Evolutionary conservation across 1,284 basidiomycete species (phyloP).

Genomic region (Trichosporon coremiiforme): DNA sequence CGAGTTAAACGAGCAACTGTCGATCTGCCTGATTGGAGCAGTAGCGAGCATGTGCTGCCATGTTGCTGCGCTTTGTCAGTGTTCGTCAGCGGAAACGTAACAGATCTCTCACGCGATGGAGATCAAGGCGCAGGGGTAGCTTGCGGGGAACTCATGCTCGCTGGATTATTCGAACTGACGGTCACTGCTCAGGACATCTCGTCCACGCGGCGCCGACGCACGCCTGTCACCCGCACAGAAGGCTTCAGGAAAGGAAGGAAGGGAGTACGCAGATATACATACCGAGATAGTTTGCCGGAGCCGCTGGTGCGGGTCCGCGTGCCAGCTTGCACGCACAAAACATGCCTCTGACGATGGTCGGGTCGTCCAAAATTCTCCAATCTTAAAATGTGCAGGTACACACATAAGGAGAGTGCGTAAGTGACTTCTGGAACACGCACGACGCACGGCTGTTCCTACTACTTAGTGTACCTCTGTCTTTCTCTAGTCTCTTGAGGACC

Average conservation of each 20-base stretch:
- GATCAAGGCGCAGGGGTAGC: not conserved
- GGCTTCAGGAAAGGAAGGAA: not conserved
- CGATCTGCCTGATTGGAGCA: not conserved
- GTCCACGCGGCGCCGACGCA: not conserved
- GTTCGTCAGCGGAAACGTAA: constrained; percentile 4
- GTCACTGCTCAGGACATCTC: not conserved
- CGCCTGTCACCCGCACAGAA: not conserved
- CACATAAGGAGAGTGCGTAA: constrained; percentile 2
- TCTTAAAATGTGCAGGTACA: not conserved
- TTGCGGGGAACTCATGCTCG: not conserved
- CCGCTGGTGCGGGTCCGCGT: not conserved
- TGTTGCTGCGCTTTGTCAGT: not conserved
- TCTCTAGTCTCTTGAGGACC: not conserved
- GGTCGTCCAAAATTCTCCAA: not conserved
- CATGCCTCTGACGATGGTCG: not conserved
- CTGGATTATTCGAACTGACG: not conserved
- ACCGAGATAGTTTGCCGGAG: not conserved
- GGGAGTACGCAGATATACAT: not conserved
- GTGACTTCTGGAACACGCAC: constrained; percentile 4
- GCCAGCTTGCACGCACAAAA: too few relatives aligned
- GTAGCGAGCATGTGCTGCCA: not conserved
- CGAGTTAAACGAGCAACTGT: not conserved
- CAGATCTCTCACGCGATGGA: not conserved
- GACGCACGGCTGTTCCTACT: not conserved
- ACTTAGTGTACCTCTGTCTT: not conserved